Conservation (phyloP, 129 eudicot genomes). For the Tagetes erecta region DNA sequence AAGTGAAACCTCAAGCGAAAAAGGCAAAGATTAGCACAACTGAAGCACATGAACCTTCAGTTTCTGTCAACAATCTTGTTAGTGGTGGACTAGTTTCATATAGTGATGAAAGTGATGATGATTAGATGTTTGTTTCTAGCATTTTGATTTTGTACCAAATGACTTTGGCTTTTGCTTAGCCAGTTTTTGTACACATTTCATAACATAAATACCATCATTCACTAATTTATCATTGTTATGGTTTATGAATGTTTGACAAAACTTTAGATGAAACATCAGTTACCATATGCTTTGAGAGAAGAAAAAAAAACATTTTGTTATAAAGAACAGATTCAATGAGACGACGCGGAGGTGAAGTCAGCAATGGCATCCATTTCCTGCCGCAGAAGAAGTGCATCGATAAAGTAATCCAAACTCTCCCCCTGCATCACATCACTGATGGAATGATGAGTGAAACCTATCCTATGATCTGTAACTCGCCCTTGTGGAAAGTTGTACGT, state of each 20-base stretch:
- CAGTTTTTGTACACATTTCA: slow-evolving; percentile 2
- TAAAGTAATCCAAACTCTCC: slow-evolving; percentile 69
- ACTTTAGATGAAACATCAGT: slow-evolving; percentile 6
- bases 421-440: slow-evolving; percentile 75
- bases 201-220: slow-evolving; percentile 2
- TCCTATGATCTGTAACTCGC: slow-evolving; percentile 96
- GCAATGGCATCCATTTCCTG: slow-evolving; percentile 96
- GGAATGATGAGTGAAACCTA: slow-evolving; percentile 81
- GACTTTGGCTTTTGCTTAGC: slow-evolving; percentile 4
- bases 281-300: background rate
- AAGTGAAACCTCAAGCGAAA: slow-evolving; percentile 77
- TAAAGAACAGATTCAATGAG: slow-evolving; percentile 8
- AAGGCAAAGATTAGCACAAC: slow-evolving; percentile 46
- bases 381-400: slow-evolving; percentile 87
- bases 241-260: background rate
- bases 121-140: slow-evolving; percentile 21
- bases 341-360: slow-evolving; percentile 38
- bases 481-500: slow-evolving; percentile 99
- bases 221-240: background rate
- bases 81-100: slow-evolving; percentile 69
- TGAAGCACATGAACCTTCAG: slow-evolving; percentile 24
- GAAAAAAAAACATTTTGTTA: background rate
- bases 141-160: background rate
- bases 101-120: slow-evolving; percentile 82
- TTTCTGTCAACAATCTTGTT: slow-evolving; percentile 12